Evolutionary conservation across 2,329 filamentous ascomycete species (phyloP).

Genomic region (Fusarium xylarioides): DNA sequence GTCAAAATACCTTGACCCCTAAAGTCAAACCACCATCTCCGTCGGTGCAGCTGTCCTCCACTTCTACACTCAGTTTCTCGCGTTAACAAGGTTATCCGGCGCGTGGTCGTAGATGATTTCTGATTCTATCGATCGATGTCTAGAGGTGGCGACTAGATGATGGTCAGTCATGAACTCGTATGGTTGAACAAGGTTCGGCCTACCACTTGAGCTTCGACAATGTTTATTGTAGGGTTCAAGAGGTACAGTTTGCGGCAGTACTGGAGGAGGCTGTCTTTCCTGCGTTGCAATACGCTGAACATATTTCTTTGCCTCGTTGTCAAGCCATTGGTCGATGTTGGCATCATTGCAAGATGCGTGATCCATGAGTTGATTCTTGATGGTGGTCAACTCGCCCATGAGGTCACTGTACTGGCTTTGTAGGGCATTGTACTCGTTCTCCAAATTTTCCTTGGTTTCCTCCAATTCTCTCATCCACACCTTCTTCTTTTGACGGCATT

Average conservation of each 20-base stretch:
- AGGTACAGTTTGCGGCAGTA: not conserved
- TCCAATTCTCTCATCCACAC: constrained; percentile 61
- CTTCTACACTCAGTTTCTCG: not conserved
- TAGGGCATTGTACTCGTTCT: constrained; percentile 54
- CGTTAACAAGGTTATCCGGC: constrained; percentile 47
- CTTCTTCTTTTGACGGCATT: constrained; percentile 76
- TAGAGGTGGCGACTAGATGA: not conserved
- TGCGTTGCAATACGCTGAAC: constrained; percentile 46
- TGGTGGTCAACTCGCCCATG: constrained; percentile 54
- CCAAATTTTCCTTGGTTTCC: constrained; percentile 54
- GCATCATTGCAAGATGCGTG: constrained; percentile 62
- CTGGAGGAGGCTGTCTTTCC: not conserved
- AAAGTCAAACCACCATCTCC: not conserved
- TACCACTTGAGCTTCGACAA: constrained; percentile 22
- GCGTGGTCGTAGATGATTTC: constrained; percentile 50
- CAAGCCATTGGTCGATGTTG: constrained; percentile 64
- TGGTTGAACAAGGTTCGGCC: not conserved
- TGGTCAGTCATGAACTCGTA: not conserved
- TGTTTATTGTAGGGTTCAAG: not conserved
- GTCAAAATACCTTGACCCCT: not conserved
- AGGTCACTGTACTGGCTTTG: constrained; percentile 55
- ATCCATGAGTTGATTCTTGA: constrained; percentile 62
- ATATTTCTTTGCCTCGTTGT: constrained; percentile 61
- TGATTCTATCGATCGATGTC: constrained; percentile 8
- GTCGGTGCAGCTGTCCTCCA: not conserved